These are phyloP conservation scores for Trichoderma sp. DNA, from an alignment of 2,329 filamentous ascomycete species.

Conservation along the genomic window DNA sequence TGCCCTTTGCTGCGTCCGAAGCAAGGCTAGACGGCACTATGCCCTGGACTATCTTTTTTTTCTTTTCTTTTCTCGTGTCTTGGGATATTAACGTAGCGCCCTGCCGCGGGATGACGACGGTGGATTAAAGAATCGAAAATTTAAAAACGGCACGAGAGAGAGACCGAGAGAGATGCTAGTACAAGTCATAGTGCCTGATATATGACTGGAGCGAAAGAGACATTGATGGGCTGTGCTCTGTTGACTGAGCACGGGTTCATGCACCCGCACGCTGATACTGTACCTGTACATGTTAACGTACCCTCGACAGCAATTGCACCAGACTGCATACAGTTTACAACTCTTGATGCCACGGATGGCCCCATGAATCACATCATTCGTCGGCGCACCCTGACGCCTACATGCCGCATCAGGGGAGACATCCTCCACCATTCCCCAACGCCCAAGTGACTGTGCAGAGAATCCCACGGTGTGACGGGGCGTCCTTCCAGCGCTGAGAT, in stretches of 20 bases:
- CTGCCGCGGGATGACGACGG: neutral
- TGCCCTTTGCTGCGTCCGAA: slow-evolving; percentile 9
- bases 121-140: neutral
- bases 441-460: neutral
- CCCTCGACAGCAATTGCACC: too few species aligned
- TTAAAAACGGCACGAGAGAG: neutral
- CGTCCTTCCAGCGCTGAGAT: neutral
- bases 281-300: too few species aligned
- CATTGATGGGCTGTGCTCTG: neutral
- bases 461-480: neutral
- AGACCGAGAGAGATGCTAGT: neutral
- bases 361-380: slow-evolving; percentile 1
- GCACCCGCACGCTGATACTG: neutral
- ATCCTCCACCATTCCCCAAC: slow-evolving; percentile 4
- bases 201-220: neutral
- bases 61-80: neutral
- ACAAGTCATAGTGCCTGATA: neutral
- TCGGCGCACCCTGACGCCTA: slow-evolving; percentile 6
- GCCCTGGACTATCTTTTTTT: slow-evolving; percentile 10
- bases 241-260: neutral
- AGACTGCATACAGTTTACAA: neutral
- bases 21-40: slow-evolving; percentile 12
- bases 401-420: neutral
- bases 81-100: slow-evolving; percentile 1
- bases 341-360: neutral